These are phyloP conservation scores for Trypanosomatidae sp. DNA, from an alignment of 208 protist genomes.

Conservation along the genomic window DNA sequence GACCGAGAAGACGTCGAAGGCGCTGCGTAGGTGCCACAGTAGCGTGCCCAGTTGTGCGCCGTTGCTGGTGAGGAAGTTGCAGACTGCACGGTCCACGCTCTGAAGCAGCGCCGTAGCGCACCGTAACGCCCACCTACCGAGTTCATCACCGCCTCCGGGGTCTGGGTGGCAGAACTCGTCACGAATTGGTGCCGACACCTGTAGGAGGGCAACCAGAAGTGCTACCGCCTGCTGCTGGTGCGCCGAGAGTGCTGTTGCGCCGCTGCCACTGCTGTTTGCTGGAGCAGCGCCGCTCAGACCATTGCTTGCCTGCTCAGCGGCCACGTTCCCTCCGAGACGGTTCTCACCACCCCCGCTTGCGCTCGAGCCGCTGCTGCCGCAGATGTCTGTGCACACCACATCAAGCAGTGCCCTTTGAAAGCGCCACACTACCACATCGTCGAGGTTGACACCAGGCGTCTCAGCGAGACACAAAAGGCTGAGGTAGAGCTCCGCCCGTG, in stretches of 20 bases:
- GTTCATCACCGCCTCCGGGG: constrained; percentile 21
- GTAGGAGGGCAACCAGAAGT: constrained; percentile 62
- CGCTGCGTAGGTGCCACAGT: constrained; percentile 49
- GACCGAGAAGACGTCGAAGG: constrained; percentile 65
- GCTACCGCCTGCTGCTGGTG: constrained; percentile 38
- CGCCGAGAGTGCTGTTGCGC: not conserved
- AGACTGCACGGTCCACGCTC: constrained; percentile 54
- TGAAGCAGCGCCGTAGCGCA: constrained; percentile 51
- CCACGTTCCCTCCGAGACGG: not conserved
- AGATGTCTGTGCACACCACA: constrained; percentile 61
- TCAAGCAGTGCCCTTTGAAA: constrained; percentile 58
- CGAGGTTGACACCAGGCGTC: constrained; percentile 56
- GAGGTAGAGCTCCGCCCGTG: constrained; percentile 61
- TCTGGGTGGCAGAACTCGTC: constrained; percentile 58
- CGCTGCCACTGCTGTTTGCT: not conserved
- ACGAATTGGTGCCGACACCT: constrained; percentile 61
- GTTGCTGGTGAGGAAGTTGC: constrained; percentile 40
- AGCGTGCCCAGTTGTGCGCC: constrained; percentile 20
- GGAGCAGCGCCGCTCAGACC: not conserved
- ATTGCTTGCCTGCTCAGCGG: not conserved
- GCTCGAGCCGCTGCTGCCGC: constrained; percentile 1
- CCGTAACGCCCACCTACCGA: constrained; percentile 36
- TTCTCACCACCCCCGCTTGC: not conserved
- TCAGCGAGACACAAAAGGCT: constrained; percentile 50
- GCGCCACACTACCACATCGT: constrained; percentile 69